These are phyloP conservation scores for Malus domestica DNA, from an alignment of 306 rosid species.

Conservation along the genomic window DNA sequence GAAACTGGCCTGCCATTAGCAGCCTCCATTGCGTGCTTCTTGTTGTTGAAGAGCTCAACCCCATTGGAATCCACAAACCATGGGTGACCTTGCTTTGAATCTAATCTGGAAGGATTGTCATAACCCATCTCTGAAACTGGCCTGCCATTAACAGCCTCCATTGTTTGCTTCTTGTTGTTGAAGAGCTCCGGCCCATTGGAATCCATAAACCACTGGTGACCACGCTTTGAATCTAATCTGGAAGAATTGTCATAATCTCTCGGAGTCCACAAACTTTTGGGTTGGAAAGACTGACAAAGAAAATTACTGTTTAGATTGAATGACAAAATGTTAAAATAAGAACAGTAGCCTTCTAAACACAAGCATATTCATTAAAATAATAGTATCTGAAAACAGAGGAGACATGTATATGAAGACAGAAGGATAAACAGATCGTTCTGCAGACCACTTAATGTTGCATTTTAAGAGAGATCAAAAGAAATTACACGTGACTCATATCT, in stretches of 20 bases:
- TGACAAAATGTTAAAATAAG: constrained; percentile 7
- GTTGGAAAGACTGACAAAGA: constrained; percentile 70
- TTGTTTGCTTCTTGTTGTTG: constrained; percentile 71
- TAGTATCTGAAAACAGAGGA: not conserved
- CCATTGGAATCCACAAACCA: constrained; percentile 71
- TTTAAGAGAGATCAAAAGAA: not conserved
- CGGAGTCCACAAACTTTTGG: constrained; percentile 68
- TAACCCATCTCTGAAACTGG: constrained; percentile 41
- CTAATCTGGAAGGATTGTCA: constrained; percentile 68
- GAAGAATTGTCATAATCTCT: constrained; percentile 71
- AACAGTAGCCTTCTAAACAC: not conserved
- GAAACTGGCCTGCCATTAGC: constrained; percentile 52
- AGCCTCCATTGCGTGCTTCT: constrained; percentile 76
- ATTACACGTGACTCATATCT: not conserved
- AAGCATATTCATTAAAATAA: not conserved
- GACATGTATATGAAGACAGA: not conserved
- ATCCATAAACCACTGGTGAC: constrained; percentile 79
- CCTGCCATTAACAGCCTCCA: constrained; percentile 52
- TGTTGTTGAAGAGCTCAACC: constrained; percentile 46
- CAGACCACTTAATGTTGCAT: not conserved
- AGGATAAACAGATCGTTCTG: not conserved
- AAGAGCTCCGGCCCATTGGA: constrained; percentile 49
- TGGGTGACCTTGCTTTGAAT: constrained; percentile 72
- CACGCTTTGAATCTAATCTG: constrained; percentile 69
- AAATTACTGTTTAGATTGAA: constrained; percentile 9